Conservation (phyloP, 805 yeast genomes). For the Kockiozyma suomiensis region DNA sequence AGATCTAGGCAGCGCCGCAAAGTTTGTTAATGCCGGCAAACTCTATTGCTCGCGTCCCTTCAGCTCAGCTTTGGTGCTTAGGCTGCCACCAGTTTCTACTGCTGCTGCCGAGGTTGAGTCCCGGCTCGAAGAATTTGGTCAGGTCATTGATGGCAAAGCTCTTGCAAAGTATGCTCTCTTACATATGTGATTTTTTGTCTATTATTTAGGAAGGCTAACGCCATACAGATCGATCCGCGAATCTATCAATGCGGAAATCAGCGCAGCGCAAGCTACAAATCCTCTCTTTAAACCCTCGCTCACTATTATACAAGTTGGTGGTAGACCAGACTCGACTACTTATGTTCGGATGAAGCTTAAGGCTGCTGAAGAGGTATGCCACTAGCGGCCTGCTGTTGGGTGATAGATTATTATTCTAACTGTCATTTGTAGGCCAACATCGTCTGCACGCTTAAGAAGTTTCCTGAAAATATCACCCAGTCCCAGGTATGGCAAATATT, state of each 20-base stretch:
- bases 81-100: neutral
- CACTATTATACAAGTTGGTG: constrained; percentile 87
- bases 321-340: constrained; percentile 85
- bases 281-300: constrained; percentile 69
- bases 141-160: constrained; percentile 61
- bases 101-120: constrained; percentile 1
- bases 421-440: constrained; percentile 58
- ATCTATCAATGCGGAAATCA: constrained; percentile 55
- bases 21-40: neutral
- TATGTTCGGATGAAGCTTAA: constrained; percentile 89
- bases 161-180: constrained; percentile 49
- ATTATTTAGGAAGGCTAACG: too few species aligned
- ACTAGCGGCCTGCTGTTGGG: neutral
- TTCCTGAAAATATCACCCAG: constrained; percentile 65
- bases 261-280: constrained; percentile 46
- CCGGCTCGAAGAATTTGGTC: constrained; percentile 28
- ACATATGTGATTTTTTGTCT: too few species aligned
- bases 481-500: constrained; percentile 52
- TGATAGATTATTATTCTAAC: neutral
- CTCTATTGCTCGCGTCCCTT: neutral
- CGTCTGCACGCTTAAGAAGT: constrained; percentile 62
- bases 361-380: constrained; percentile 66
- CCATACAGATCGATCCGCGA: constrained; percentile 48
- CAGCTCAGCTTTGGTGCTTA: neutral
- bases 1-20: neutral